A percentile compares a stretch with the other conserved stretches of the same genome.
phyloP scores from a whole-genome alignment of 1,139 yeast genomes.

The Tardiomyces depauwii region DNA sequence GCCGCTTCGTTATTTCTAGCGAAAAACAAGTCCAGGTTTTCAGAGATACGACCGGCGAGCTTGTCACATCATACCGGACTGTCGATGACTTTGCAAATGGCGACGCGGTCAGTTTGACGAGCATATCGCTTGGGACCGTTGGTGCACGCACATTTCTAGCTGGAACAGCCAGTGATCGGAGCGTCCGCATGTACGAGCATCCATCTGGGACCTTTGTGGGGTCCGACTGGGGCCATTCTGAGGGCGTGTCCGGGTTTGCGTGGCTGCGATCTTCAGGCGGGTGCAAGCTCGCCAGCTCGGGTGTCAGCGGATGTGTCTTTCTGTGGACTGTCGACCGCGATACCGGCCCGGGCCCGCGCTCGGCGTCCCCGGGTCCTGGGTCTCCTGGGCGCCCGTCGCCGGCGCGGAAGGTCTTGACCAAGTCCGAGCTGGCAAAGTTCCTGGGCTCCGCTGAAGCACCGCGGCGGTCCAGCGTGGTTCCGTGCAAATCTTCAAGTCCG shows the following conservation, averaged over 20 bases:
- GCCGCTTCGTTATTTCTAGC: constrained; percentile 36
- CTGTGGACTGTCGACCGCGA: not conserved
- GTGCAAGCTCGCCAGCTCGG: not conserved
- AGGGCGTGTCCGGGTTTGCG: constrained; percentile 36
- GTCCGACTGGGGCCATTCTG: constrained; percentile 59
- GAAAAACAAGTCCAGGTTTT: constrained; percentile 40
- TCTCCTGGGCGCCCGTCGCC: not conserved
- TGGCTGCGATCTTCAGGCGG: constrained; percentile 7
- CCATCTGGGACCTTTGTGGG: constrained; percentile 36
- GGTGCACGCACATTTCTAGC: constrained; percentile 23
- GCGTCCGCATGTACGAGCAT: constrained; percentile 40
- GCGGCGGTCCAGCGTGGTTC: too few species aligned
- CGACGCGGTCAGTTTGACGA: constrained; percentile 17
- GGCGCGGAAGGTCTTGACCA: not conserved
- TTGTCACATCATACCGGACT: constrained; percentile 33
- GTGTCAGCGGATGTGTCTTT: not conserved
- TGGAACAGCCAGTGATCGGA: constrained; percentile 46
- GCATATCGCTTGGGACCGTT: constrained; percentile 15
- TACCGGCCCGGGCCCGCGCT: not conserved
- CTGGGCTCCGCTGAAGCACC: not conserved
- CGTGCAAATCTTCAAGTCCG: too few species aligned
- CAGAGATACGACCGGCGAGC: constrained; percentile 29
- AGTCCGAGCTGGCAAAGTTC: not conserved
- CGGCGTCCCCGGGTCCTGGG: not conserved
- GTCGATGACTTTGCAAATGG: constrained; percentile 4